Evolutionary conservation across 345 rosid genomes (phyloP).

Genomic region (Populus ilicifolia): DNA sequence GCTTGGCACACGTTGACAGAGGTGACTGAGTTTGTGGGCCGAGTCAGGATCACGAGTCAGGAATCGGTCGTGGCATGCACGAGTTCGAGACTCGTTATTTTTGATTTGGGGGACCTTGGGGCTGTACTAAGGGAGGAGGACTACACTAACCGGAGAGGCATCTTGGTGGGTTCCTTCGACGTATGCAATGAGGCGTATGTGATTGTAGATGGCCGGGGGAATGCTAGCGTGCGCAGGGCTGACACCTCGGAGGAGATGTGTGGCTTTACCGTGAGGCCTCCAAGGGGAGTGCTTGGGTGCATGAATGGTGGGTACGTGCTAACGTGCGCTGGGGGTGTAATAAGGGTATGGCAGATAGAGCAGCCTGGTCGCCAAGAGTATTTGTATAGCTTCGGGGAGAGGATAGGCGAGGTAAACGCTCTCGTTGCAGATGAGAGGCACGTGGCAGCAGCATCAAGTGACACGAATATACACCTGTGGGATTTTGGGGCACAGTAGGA

Average conservation of each 20-base stretch:
- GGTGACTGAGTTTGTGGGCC: slow-evolving; percentile 57
- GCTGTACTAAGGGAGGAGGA: slow-evolving; percentile 33
- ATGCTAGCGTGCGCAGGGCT: slow-evolving; percentile 54
- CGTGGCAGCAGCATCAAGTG: slow-evolving; percentile 61
- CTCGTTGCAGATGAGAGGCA: slow-evolving; percentile 64
- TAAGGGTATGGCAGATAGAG: slow-evolving; percentile 61
- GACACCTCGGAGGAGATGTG: slow-evolving; percentile 42
- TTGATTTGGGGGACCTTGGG: slow-evolving; percentile 58
- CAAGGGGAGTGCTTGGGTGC: slow-evolving; percentile 50
- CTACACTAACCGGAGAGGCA: slow-evolving; percentile 27
- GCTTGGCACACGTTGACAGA: slow-evolving; percentile 81
- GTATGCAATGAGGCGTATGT: slow-evolving; percentile 45
- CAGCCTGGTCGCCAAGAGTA: slow-evolving; percentile 20
- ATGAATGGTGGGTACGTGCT: slow-evolving; percentile 61
- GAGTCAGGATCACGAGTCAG: slow-evolving; percentile 48
- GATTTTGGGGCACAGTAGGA: slow-evolving; percentile 59
- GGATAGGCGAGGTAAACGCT: slow-evolving; percentile 52
- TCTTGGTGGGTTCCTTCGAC: slow-evolving; percentile 50
- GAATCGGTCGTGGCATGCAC: slow-evolving; percentile 78
- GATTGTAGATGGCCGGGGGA: slow-evolving; percentile 47
- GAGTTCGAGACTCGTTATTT: slow-evolving; percentile 37
- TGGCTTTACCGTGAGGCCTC: slow-evolving; percentile 40
- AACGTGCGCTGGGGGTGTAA: slow-evolving; percentile 61
- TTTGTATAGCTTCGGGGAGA: slow-evolving; percentile 47
- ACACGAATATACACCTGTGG: slow-evolving; percentile 64